phyloP scores from a whole-genome alignment of 2,329 filamentous ascomycete genomes.

The Penicillium digitatum region DNA sequence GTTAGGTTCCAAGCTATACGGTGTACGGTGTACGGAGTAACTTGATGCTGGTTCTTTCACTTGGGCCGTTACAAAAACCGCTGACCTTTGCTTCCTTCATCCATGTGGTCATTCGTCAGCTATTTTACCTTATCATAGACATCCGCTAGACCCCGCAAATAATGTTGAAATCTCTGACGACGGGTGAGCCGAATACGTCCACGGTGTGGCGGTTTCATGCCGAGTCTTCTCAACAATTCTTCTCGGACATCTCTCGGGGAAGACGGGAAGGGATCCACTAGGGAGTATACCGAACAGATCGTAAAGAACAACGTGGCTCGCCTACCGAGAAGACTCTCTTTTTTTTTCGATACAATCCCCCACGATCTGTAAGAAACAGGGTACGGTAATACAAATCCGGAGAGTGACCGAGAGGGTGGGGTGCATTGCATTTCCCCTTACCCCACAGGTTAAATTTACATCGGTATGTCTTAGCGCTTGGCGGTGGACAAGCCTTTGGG shows the following conservation, averaged over 20 bases:
- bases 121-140: not conserved
- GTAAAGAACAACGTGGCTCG: not conserved
- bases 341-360: not conserved
- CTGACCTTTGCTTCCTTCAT: not conserved
- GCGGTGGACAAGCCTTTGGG: not conserved
- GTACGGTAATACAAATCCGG: not conserved
- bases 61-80: not conserved
- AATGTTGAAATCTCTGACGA: not conserved
- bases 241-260: not conserved
- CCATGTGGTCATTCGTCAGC: not conserved
- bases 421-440: not conserved
- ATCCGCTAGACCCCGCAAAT: not conserved
- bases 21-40: too few species aligned
- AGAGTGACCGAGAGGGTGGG: not conserved
- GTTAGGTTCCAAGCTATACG: not conserved
- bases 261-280: not conserved
- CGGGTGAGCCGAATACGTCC: not conserved
- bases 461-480: conserved; percentile 1
- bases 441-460: not conserved
- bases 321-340: not conserved
- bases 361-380: not conserved
- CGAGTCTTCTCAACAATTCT: not conserved
- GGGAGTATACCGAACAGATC: not conserved
- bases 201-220: not conserved
- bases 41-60: not conserved